Percentiles rank a stretch among this genome's conserved stretches.
Evolutionary conservation across 208 protist genomes (phyloP).

Genomic region (Trypanosoma conorhini): DNA sequence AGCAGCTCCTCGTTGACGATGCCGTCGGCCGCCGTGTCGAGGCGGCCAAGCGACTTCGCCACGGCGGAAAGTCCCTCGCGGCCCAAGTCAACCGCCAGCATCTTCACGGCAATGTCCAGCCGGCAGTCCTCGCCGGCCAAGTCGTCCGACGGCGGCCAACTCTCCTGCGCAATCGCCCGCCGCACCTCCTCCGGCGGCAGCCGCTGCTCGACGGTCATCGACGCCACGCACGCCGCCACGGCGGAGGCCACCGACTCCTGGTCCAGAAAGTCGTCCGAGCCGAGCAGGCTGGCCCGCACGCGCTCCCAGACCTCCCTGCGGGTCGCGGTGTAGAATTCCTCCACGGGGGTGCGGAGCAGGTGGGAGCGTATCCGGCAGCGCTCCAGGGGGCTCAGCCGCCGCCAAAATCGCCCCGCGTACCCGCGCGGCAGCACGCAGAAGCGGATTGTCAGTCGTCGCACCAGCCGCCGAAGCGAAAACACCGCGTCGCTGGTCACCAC

Average conservation of each 20-base stretch:
- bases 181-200: conserved; percentile 2
- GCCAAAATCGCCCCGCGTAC: conserved; percentile 6
- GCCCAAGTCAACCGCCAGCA: conserved; percentile 10
- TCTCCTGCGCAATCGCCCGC: conserved; percentile 4
- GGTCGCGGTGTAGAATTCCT: background rate
- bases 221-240: conserved; percentile 1
- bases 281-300: background rate
- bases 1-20: conserved; percentile 2
- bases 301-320: background rate
- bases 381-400: conserved; percentile 10
- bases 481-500: background rate
- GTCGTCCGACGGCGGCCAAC: conserved; percentile 1
- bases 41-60: background rate
- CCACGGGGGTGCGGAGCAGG: background rate
- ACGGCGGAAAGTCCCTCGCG: conserved; percentile 6
- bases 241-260: conserved; percentile 6
- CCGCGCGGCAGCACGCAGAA: conserved; percentile 9
- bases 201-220: background rate
- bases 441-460: conserved; percentile 9
- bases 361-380: conserved; percentile 3
- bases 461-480: conserved; percentile 10
- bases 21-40: background rate
- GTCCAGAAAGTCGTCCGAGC: conserved; percentile 11
- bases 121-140: background rate
- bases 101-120: background rate